A percentile compares a stretch with the other conserved stretches of the same genome.
Evolutionary conservation across 768 basidiomycete genomes (phyloP).

Genomic region (Cystobasidium tubakii): DNA sequence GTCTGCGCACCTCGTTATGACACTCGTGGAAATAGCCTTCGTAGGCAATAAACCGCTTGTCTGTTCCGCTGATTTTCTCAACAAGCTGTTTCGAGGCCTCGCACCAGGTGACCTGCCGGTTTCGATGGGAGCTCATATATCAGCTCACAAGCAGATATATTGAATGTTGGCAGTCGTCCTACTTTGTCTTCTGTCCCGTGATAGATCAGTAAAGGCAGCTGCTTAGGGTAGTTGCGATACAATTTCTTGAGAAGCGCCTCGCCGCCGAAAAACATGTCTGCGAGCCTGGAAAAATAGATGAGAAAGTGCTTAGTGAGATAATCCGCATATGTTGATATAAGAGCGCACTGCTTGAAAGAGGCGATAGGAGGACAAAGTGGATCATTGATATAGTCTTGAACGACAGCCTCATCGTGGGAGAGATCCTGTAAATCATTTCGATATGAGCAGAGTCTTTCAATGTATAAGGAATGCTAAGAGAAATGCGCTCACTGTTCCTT

Average conservation of each 20-base stretch:
- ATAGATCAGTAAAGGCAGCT: slow-evolving; percentile 40
- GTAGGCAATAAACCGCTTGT: slow-evolving; percentile 33
- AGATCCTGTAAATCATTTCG: slow-evolving; percentile 36
- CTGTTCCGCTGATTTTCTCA: slow-evolving; percentile 11
- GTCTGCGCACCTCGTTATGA: not conserved
- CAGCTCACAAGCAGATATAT: too few relatives aligned
- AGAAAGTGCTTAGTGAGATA: too few relatives aligned
- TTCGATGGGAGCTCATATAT: not conserved
- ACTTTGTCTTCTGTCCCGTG: slow-evolving; percentile 43
- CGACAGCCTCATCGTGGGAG: slow-evolving; percentile 35
- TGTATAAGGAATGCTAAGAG: too few relatives aligned
- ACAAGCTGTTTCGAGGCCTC: slow-evolving; percentile 28
- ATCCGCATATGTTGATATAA: too few relatives aligned
- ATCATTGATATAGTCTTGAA: slow-evolving; percentile 40
- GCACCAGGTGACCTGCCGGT: slow-evolving; percentile 22
- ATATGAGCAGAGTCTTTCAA: too few relatives aligned
- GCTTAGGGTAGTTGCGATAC: slow-evolving; percentile 37
- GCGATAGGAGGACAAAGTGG: slow-evolving; percentile 42
- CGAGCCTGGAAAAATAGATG: not conserved
- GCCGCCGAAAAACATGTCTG: slow-evolving; percentile 24
- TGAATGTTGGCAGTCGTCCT: too few relatives aligned
- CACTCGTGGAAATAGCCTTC: slow-evolving; percentile 36
- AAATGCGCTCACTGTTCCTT: slow-evolving; percentile 1
- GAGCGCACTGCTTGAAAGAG: slow-evolving; percentile 33
- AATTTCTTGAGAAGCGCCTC: slow-evolving; percentile 18